Evolutionary conservation across 441 rosid genomes (phyloP).

Genomic region (Daphne laureola): DNA sequence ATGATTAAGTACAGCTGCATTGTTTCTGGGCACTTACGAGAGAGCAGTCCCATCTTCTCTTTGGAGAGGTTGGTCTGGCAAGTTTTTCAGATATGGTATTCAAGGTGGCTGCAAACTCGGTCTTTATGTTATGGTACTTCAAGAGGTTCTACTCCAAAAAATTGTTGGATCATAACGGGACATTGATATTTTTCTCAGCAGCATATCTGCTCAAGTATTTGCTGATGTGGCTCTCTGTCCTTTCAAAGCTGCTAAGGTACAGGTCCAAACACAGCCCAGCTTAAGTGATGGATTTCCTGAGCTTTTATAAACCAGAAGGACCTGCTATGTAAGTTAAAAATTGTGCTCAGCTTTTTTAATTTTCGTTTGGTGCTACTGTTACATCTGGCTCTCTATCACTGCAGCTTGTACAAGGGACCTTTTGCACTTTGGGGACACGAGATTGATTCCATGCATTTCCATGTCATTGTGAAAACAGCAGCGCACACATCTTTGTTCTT

Average conservation of each 20-base stretch:
- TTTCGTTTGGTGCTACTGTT: slow-evolving; percentile 12
- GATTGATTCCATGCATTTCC: slow-evolving; percentile 50
- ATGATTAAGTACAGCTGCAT: slow-evolving; percentile 49
- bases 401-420: slow-evolving; percentile 57
- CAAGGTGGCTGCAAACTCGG: slow-evolving; percentile 71
- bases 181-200: slow-evolving; percentile 45
- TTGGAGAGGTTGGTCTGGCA: slow-evolving; percentile 70
- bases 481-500: slow-evolving; percentile 3
- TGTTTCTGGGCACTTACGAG: slow-evolving; percentile 41
- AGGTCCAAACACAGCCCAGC: slow-evolving; percentile 54
- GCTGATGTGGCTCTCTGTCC: slow-evolving; percentile 63
- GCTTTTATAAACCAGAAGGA: slow-evolving; percentile 49
- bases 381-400: slow-evolving; percentile 9
- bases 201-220: slow-evolving; percentile 62
- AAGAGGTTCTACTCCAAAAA: slow-evolving; percentile 44
- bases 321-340: slow-evolving; percentile 30
- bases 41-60: slow-evolving; percentile 55
- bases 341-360: neutral
- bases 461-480: neutral
- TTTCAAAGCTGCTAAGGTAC: slow-evolving; percentile 58
- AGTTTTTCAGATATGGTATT: slow-evolving; percentile 50
- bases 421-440: slow-evolving; percentile 57
- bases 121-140: slow-evolving; percentile 48
- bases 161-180: slow-evolving; percentile 27
- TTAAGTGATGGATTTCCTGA: slow-evolving; percentile 52